phyloP scores from a whole-genome alignment of 768 basidiomycete species.

The Boletus tomentosulus region DNA sequence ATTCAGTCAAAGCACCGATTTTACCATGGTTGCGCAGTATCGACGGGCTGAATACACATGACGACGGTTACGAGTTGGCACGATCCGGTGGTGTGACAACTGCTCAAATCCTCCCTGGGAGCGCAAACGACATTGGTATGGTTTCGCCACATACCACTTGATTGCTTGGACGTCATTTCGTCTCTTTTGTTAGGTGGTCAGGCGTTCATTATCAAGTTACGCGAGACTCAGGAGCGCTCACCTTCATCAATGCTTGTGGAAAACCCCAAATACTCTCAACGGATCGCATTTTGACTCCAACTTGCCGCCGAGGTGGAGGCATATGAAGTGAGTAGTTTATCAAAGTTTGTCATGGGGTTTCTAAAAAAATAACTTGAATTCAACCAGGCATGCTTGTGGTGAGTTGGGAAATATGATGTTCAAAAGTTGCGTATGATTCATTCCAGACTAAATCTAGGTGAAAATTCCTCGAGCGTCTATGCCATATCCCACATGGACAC shows the following conservation, averaged over 20 bases:
- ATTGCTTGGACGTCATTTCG: too few relatives aligned
- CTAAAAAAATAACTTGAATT: too few relatives aligned
- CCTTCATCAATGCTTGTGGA: conserved; percentile 44
- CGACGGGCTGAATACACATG: conserved; percentile 46
- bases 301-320: conserved; percentile 24
- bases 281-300: conserved; percentile 15
- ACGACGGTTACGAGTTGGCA: conserved; percentile 36
- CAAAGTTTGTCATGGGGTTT: too few relatives aligned
- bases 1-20: conserved; percentile 55
- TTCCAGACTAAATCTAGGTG: conserved; percentile 15
- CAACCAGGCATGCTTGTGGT: neutral
- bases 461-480: conserved; percentile 37
- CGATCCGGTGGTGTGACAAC: conserved; percentile 47
- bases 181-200: conserved; percentile 38
- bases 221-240: conserved; percentile 44
- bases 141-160: neutral
- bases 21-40: conserved; percentile 57
- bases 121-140: conserved; percentile 23
- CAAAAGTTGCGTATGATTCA: conserved; percentile 40
- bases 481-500: conserved; percentile 68
- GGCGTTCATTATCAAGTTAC: conserved; percentile 48
- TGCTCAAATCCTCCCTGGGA: conserved; percentile 48
- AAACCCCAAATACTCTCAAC: conserved; percentile 44
- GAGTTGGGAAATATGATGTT: neutral
- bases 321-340: conserved; percentile 22